Evolutionary conservation across 495 filamentous ascomycete genomes (phyloP).

Genomic region (Talaromyces ruber): DNA sequence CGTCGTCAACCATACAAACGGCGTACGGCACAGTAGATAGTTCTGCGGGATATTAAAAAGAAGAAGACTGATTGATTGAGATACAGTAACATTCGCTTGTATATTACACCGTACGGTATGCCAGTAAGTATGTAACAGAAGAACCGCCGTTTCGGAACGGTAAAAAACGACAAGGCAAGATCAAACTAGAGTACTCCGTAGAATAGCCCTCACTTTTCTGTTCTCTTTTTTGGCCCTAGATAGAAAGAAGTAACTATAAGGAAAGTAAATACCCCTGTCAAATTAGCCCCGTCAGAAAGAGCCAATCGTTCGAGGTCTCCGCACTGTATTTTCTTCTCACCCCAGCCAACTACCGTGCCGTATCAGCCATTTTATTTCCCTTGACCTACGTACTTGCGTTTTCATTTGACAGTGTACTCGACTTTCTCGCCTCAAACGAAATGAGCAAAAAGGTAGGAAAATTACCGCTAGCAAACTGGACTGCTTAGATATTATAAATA

Average conservation of each 20-base stretch:
- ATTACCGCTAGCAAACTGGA: constrained; percentile 1
- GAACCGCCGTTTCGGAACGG: not conserved
- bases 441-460: constrained; percentile 1
- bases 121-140: not conserved
- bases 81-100: not conserved
- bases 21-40: not conserved
- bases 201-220: not conserved
- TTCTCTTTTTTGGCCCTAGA: not conserved
- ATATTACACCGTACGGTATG: not conserved
- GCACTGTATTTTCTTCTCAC: not conserved
- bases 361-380: not conserved
- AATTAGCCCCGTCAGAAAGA: not conserved
- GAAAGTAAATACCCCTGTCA: not conserved
- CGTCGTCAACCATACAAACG: not conserved
- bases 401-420: not conserved
- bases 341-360: not conserved
- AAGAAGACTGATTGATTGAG: not conserved
- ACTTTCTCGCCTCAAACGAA: not conserved
- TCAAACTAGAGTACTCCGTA: not conserved
- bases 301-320: not conserved
- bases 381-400: not conserved
- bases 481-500: not conserved
- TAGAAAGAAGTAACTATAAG: not conserved
- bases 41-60: not conserved
- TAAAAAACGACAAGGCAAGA: not conserved